phyloP scores from a whole-genome alignment of 176 grass and related monocot genomes.

The Chrysopogon serrulatus region DNA sequence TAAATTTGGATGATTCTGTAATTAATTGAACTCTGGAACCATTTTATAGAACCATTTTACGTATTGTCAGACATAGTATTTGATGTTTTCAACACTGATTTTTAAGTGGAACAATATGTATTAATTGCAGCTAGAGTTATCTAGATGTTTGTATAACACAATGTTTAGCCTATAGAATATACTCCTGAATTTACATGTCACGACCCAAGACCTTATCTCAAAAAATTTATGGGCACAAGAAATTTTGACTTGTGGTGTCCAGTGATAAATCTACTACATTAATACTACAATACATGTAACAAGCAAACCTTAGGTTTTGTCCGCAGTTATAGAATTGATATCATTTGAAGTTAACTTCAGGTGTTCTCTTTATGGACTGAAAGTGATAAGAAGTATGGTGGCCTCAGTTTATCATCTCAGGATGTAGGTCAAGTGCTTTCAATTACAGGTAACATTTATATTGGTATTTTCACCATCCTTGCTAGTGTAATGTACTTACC shows the following conservation, averaged over 20 bases:
- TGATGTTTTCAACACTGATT: too few species aligned
- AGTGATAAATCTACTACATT: not conserved
- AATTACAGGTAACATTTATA: conserved; percentile 49
- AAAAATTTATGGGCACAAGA: not conserved
- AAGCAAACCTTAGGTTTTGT: not conserved
- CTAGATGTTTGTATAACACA: too few species aligned
- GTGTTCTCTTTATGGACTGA: conserved; percentile 82
- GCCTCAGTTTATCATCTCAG: conserved; percentile 59
- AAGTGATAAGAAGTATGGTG: conserved; percentile 72
- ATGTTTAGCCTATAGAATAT: too few species aligned
- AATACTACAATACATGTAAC: not conserved
- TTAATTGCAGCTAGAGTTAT: too few species aligned
- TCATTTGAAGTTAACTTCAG: conserved; percentile 11
- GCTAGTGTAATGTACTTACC: not conserved
- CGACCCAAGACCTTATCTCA: not conserved
- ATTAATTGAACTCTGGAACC: not conserved
- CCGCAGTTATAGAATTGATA: not conserved
- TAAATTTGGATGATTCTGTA: not conserved
- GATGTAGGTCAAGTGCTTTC: conserved; percentile 67
- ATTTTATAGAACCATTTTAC: too few species aligned
- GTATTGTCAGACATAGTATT: not conserved
- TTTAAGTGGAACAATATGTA: too few species aligned
- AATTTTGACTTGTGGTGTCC: not conserved
- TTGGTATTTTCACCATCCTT: not conserved
- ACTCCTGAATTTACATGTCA: too few species aligned